Evolutionary conservation across 495 filamentous ascomycete species (phyloP), one percentile per base, ranked within the genome.

Genomic region (Penicillium maclennaniae): DNA sequence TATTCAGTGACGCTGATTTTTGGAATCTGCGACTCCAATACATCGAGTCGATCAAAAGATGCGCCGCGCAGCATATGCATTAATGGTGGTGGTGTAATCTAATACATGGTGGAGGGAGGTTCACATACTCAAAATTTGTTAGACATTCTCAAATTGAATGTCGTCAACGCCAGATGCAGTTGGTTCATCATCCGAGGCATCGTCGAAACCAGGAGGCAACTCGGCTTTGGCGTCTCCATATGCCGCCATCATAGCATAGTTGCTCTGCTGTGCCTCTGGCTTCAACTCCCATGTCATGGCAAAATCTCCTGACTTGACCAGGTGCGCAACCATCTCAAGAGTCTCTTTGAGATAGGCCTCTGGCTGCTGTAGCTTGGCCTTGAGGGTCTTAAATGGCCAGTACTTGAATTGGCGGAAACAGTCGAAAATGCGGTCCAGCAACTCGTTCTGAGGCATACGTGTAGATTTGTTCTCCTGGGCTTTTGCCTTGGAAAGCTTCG

Each of bases 311-410:
- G 81, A 79, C 65, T 89, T 87, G 56, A 92, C 84, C 43, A 96
- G 70, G 14, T 84, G 79, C 1, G 91, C 95, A 50, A 97, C 80
- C 67, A 89, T 81, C 51, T 91, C 87, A 53, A 98, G 68, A 1
- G 83, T 86, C 67, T 95, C 82, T 54, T 91, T 91, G 44, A 98
- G 83, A 67, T 91, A 98, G 5, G 87, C 85, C 65, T 98, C 93
- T 0, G 93, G 93, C 73, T 98, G 93, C 45, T 81, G 75, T 28
- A 92, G 78, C 55, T 74, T 69, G 19, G 78, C 73, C 54, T 88
- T 87, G 57, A 98, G 80, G 0, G 82, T 80, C 60, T 87, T 91
- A 75, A 97, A 86, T 16, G 87, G 80, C 92, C 92, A 97, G 70
- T 91, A 97, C 47, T 81, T 82, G 76, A 87, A 95, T 46, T 84